Base-by-base conservation (phyloP, 1,284 basidiomycete genomes). In the Austroboletus novae-zelandiae region DNA sequence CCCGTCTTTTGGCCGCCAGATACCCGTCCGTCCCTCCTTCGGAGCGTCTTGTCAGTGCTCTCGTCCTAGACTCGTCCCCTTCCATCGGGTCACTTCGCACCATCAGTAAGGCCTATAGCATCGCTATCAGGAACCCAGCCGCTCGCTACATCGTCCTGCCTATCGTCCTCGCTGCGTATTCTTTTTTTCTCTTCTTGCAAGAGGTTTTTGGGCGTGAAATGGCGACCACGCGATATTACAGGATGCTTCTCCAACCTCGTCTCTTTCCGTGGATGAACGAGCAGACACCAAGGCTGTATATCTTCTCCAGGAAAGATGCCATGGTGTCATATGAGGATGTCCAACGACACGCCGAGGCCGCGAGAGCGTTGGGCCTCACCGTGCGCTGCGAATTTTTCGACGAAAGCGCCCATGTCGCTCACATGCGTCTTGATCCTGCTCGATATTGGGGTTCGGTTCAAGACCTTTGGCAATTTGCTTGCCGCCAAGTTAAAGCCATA, bases 11-110 rank as follows among this genome's bases (percentile, higher is more conserved):
- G 17, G 59, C 17, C 49, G 61, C 10, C 61, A 66, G 50, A 61
- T 60, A 45, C 47, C 50, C 50, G 14, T 49, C 57, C 29, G 51
- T 46, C 14, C 50, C 53, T 7, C 52, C 48, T 39, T 56, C 49
- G 34, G 41, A 35, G 32, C 48, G 43, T 25, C 43, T 61, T 18
- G 49, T 65, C 15, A 71, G 68, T 50, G 71, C 73, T 4, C 43
- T 83, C 30, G 58, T 83, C 47, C 57, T 83, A 4, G 81, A 83
- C 57, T 83, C 81, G 0, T 68, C 71, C 23, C 81, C 81, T 5
- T 74, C 75, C 17, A 49, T 58, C 10, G 70, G 64, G 10, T 58
- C 53, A 9, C 54, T 76, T 17, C 42, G 59, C 4, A 56, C 57
- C 15, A 49, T 71, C 2, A 47, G 71, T 23, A 60, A 57, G 13